Base-by-base conservation (phyloP, 345 rosid genomes). In the Leavenworthia alabamica region DNA sequence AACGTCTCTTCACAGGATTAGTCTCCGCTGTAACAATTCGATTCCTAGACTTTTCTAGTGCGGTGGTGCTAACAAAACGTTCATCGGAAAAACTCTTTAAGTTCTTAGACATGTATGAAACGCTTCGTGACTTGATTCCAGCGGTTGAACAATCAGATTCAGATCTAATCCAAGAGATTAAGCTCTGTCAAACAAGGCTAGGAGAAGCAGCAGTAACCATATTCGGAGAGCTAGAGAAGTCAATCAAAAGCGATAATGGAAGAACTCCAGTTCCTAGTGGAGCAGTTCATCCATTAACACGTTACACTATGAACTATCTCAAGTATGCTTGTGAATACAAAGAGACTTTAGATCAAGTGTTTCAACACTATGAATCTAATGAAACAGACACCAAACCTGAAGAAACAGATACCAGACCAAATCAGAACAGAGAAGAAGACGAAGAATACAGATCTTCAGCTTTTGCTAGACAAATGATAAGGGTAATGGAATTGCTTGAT, bases 231-330 rank as follows among this genome's bases (percentile, higher is more conserved):
- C 73, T 89, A 4, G 96, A 92, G 77, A 86, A 77, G 41, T 79
- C 96, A 0, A 89, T 92, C 73, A 81, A 78, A 68, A 62, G 73
- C 52, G 89, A 86, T 16, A 75, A 73, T 0, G 85, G 90, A 8
- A 67, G 77, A 32, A 84, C 73, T 11, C 84, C 93, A 0, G 95
- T 89, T 7, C 87, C 95, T 0, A 79, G 90, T 26, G 98, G 96
- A 0, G 86, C 91, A 0, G 93, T 92, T 12, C 98, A 92, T 23
- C 98, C 92, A 0, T 40, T 80, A 42, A 83, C 98, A 16, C 92
- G 96, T 20, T 92, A 83, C 82, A 84, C 95, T 11, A 82, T 92
- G 95, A 92, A 86, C 56, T 92, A 92, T 40, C 79, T 92, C 7
- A 81, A 82, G 27, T 82, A 82, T 64, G 84, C 90, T 0, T 82